These are phyloP conservation scores for Backusella circina DNA, from an alignment of 192 early-diverging fungal genomes.

Conservation along the genomic window DNA sequence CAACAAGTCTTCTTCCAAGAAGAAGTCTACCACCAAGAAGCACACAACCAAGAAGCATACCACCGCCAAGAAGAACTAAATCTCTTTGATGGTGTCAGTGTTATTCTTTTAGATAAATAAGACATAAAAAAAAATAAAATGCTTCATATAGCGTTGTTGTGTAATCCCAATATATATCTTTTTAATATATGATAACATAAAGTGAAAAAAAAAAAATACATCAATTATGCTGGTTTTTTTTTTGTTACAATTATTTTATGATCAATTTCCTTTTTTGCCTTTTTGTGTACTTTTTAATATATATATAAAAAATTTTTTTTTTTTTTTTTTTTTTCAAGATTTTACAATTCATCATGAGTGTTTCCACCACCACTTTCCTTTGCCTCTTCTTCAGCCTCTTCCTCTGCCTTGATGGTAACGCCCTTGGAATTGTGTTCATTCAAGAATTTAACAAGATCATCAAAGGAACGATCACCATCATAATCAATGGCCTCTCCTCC, in stretches of 20 bases:
- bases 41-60: neutral
- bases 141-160: neutral
- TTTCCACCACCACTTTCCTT: neutral
- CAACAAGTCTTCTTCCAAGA: neutral
- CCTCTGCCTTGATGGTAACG: constrained; percentile 7
- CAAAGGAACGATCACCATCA: constrained; percentile 77
- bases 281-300: neutral
- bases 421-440: constrained; percentile 64
- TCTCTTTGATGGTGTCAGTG: neutral
- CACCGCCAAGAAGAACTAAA: neutral
- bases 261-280: neutral
- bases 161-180: neutral
- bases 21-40: neutral
- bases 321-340: neutral
- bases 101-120: neutral
- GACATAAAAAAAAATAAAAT: neutral
- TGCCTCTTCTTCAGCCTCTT: neutral
- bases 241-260: too few species aligned
- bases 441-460: constrained; percentile 76
- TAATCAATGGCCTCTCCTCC: constrained; percentile 74
- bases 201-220: neutral
- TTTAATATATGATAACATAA: neutral
- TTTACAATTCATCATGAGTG: constrained; percentile 16
- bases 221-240: neutral
- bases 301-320: too few species aligned